phyloP scores from a whole-genome alignment of 495 filamentous ascomycete species.

The Aspergillus heteromorphus region DNA sequence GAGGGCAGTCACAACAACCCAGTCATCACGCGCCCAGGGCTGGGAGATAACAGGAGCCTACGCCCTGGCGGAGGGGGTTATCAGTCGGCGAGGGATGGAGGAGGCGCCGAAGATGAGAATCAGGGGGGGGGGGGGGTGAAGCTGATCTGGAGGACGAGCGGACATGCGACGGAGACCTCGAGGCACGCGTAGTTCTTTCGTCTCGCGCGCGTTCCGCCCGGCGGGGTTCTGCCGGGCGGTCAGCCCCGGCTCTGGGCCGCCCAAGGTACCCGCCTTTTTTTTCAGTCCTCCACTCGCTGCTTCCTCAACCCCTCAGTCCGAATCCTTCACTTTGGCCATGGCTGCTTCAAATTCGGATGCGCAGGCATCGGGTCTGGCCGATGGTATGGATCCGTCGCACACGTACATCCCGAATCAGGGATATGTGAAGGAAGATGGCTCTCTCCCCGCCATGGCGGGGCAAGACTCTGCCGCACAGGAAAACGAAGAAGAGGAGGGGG shows the following conservation, averaged over 20 bases:
- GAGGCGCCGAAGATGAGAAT: neutral
- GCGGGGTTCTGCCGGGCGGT: conserved; percentile 45
- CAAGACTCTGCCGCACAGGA: conserved; percentile 27
- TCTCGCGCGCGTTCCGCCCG: conserved; percentile 19
- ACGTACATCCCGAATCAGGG: conserved; percentile 52
- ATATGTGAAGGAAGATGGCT: conserved; percentile 37
- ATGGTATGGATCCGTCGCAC: conserved; percentile 46
- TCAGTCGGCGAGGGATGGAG: neutral
- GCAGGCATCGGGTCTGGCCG: conserved; percentile 31
- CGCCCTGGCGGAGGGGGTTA: neutral
- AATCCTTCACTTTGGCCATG: conserved; percentile 17
- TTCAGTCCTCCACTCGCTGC: conserved; percentile 5
- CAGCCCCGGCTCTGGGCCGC: conserved; percentile 5
- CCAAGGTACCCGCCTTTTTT: conserved; percentile 17
- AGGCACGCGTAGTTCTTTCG: conserved; percentile 11
- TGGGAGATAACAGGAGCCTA: conserved; percentile 8
- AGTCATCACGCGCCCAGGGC: conserved; percentile 35
- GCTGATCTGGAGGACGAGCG: neutral
- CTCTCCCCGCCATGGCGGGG: conserved; percentile 31
- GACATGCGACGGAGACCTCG: neutral
- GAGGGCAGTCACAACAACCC: conserved; percentile 22
- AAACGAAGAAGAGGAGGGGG: conserved; percentile 37
- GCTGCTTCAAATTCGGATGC: conserved; percentile 18
- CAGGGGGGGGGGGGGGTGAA: neutral
- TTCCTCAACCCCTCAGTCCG: conserved; percentile 3